A percentile compares a stretch with the other conserved stretches of the same genome.
These are phyloP conservation scores for Podospora pseudopauciseta DNA, from an alignment of 495 filamentous ascomycete species.

Conservation along the genomic window DNA sequence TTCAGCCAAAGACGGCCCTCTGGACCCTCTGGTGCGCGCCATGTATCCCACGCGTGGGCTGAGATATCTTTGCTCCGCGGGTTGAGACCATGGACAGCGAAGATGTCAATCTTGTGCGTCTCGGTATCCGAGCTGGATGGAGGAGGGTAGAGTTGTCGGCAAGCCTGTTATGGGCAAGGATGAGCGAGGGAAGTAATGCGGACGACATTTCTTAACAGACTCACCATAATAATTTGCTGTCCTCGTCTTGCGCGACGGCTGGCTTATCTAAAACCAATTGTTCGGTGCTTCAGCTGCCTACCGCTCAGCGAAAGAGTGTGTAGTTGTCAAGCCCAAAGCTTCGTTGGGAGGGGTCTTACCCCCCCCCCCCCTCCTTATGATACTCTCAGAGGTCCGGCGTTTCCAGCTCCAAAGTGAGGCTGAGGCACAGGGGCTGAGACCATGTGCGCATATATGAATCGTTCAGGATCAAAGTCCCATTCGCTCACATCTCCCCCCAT, in stretches of 20 bases:
- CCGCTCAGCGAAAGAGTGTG: neutral
- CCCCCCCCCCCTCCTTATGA: neutral
- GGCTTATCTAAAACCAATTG: neutral
- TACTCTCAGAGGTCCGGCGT: neutral
- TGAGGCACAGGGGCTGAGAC: slow-evolving; percentile 1
- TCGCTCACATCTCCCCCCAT: neutral
- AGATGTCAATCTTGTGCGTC: slow-evolving; percentile 23
- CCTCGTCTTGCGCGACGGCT: neutral
- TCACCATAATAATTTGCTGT: neutral
- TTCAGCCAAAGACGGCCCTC: slow-evolving; percentile 31
- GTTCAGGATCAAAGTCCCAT: neutral
- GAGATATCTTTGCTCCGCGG: slow-evolving; percentile 24
- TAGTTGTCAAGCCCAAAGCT: neutral
- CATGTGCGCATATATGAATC: neutral
- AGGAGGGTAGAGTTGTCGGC: slow-evolving; percentile 21
- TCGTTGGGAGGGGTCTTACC: neutral
- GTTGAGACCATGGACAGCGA: slow-evolving; percentile 36
- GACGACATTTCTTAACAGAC: neutral
- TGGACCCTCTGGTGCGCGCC: slow-evolving; percentile 24
- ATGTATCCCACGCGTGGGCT: slow-evolving; percentile 35
- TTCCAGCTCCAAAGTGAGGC: neutral
- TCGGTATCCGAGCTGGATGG: slow-evolving; percentile 9
- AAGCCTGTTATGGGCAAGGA: slow-evolving; percentile 5
- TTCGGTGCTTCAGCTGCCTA: neutral
- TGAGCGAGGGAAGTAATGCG: neutral